A percentile compares a stretch with the other conserved stretches of the same genome.
These are phyloP conservation scores for Fagopyrum tataricum DNA, from an alignment of 148 eudicot species.

Conservation along the genomic window DNA sequence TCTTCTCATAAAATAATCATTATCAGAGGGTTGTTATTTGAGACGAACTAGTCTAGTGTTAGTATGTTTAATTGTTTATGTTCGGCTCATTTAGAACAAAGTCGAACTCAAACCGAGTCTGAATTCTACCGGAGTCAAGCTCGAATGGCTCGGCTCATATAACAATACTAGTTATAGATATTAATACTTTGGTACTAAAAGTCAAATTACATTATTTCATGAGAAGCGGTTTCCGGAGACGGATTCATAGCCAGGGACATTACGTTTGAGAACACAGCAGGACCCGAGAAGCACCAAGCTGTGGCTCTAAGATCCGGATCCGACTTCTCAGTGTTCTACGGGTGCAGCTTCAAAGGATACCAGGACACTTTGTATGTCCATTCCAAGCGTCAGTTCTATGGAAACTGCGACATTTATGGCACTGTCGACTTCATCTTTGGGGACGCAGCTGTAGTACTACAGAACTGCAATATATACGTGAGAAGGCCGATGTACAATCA, in stretches of 20 bases:
- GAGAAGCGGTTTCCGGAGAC: conserved; percentile 25
- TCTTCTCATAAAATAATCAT: too few relatives aligned
- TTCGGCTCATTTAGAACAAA: too few relatives aligned
- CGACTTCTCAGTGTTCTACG: conserved; percentile 24
- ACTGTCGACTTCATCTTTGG: conserved; percentile 35
- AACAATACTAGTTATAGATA: background rate
- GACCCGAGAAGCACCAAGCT: conserved; percentile 32
- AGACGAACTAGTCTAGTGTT: too few relatives aligned
- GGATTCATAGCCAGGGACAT: conserved; percentile 33
- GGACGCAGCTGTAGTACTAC: conserved; percentile 25
- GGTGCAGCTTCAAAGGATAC: conserved; percentile 34
- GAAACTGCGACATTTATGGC: conserved; percentile 31
- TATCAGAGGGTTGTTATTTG: too few relatives aligned
- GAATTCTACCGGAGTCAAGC: too few relatives aligned
- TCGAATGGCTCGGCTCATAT: too few relatives aligned
- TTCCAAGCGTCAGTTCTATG: conserved; percentile 33
- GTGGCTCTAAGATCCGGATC: conserved; percentile 28
- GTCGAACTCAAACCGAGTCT: too few relatives aligned
- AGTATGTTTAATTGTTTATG: too few relatives aligned
- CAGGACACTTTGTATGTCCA: conserved; percentile 36
- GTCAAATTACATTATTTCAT: background rate
- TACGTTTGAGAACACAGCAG: conserved; percentile 38
- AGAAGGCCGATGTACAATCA: conserved; percentile 25
- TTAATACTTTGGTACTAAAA: background rate
- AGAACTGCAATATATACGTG: conserved; percentile 26